A percentile compares a stretch with the other conserved stretches of the same genome.
phyloP scores from a whole-genome alignment of 148 eudicot genomes.

The Chenopodium formosanum region DNA sequence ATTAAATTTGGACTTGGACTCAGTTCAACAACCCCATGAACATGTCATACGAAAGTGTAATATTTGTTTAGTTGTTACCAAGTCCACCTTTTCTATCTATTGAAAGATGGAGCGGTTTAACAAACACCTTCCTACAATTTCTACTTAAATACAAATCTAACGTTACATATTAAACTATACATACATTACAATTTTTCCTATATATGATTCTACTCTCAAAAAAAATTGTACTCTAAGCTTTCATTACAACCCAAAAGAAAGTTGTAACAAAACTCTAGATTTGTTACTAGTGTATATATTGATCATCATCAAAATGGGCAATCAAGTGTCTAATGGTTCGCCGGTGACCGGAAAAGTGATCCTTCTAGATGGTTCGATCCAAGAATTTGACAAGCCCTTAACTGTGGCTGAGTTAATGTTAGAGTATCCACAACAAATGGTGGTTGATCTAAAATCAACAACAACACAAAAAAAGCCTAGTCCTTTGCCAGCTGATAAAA shows the following conservation, averaged over 20 bases:
- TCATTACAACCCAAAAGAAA: constrained; percentile 1
- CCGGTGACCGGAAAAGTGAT: constrained; percentile 54
- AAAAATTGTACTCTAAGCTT: neutral
- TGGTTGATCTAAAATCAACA: constrained; percentile 49
- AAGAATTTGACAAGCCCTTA: constrained; percentile 41
- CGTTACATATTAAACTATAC: neutral
- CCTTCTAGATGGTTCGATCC: constrained; percentile 50
- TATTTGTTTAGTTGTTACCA: constrained; percentile 39
- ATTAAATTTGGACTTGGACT: neutral
- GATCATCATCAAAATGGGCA: constrained; percentile 42
- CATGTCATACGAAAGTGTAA: constrained; percentile 8
- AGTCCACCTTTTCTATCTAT: constrained; percentile 48
- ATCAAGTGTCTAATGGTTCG: constrained; percentile 35
- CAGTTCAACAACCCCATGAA: constrained; percentile 23
- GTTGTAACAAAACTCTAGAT: too few relatives aligned
- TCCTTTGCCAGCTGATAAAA: constrained; percentile 70
- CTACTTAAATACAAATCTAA: constrained; percentile 1
- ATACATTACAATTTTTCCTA: neutral
- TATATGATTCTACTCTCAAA: neutral
- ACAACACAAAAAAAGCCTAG: constrained; percentile 21
- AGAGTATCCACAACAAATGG: constrained; percentile 75
- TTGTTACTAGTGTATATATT: too few relatives aligned
- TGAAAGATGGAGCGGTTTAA: constrained; percentile 70
- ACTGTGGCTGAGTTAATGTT: constrained; percentile 86
- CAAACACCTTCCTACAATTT: constrained; percentile 38